phyloP scores from a whole-genome alignment of 108 stramenopile species.

The Skeletonema grethae region DNA sequence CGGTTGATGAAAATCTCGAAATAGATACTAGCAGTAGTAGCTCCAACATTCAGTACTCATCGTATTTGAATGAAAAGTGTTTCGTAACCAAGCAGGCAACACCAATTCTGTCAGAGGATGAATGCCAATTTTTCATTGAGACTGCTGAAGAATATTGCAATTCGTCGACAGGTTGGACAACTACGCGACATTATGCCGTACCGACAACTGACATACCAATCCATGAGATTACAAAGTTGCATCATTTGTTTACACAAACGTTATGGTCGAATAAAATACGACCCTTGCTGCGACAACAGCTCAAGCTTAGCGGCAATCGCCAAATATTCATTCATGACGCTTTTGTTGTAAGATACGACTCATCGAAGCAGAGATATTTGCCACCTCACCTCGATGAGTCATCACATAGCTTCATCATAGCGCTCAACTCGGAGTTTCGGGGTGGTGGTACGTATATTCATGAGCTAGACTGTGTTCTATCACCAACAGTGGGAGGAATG shows the following conservation, averaged over 20 bases:
- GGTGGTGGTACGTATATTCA: conserved; percentile 90
- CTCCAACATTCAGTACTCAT: conserved; percentile 13
- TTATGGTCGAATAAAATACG: conserved; percentile 29
- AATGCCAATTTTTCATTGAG: conserved; percentile 60
- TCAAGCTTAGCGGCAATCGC: conserved; percentile 11
- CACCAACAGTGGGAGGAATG: conserved; percentile 44
- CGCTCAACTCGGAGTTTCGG: conserved; percentile 79
- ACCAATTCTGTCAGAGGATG: conserved; percentile 33
- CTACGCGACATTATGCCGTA: conserved; percentile 93
- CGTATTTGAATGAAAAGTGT: conserved; percentile 34
- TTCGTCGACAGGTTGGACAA: conserved; percentile 77
- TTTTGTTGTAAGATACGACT: conserved; percentile 89
- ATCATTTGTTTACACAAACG: conserved; percentile 56
- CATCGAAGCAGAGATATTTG: conserved; percentile 61
- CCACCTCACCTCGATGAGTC: conserved; percentile 93
- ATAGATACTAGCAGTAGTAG: neutral
- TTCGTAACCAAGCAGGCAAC: conserved; percentile 42
- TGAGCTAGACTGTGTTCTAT: conserved; percentile 30
- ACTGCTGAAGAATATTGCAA: conserved; percentile 47
- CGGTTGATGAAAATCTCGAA: neutral
- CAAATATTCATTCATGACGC: conserved; percentile 83
- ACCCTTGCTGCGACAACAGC: conserved; percentile 43
- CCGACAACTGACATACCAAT: conserved; percentile 94
- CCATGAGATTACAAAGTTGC: conserved; percentile 61
- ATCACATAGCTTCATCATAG: conserved; percentile 86